phyloP scores from a whole-genome alignment of 225 moss, liverwort and hornwort genomes.

The Pseudoscleropodium purum region DNA sequence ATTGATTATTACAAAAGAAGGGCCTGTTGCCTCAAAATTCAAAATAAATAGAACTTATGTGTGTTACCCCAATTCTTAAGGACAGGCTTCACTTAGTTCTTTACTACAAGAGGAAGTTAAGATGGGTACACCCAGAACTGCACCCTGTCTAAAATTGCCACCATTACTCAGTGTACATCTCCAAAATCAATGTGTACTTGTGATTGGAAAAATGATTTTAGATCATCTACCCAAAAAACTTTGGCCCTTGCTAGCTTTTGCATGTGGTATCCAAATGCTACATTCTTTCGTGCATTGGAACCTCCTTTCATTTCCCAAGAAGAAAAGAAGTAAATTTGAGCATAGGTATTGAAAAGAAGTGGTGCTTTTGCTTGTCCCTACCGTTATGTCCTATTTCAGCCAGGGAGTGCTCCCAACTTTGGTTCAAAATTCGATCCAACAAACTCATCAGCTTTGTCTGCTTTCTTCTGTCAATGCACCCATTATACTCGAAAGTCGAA shows the following conservation, averaged over 20 bases:
- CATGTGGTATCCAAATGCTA: background rate
- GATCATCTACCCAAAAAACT: no score
- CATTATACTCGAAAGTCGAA: no score
- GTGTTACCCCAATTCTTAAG: background rate
- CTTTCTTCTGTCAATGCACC: background rate
- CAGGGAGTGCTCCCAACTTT: no score
- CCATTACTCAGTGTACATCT: background rate
- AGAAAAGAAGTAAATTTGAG: background rate
- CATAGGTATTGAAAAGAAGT: background rate
- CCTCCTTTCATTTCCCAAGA: background rate
- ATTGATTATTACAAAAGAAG: background rate
- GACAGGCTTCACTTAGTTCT: background rate
- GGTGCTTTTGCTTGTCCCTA: background rate
- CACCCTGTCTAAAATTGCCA: background rate
- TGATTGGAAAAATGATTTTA: background rate
- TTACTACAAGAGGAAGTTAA: no score
- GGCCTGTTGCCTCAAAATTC: background rate
- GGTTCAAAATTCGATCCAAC: background rate
- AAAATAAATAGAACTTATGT: background rate
- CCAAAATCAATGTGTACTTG: no score
- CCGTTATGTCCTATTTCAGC: background rate
- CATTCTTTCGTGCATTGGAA: background rate
- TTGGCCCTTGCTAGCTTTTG: background rate
- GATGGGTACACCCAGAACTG: background rate
- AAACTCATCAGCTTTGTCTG: background rate